phyloP scores from a whole-genome alignment of 495 filamentous ascomycete genomes.

The Aspergillus asperescens region DNA sequence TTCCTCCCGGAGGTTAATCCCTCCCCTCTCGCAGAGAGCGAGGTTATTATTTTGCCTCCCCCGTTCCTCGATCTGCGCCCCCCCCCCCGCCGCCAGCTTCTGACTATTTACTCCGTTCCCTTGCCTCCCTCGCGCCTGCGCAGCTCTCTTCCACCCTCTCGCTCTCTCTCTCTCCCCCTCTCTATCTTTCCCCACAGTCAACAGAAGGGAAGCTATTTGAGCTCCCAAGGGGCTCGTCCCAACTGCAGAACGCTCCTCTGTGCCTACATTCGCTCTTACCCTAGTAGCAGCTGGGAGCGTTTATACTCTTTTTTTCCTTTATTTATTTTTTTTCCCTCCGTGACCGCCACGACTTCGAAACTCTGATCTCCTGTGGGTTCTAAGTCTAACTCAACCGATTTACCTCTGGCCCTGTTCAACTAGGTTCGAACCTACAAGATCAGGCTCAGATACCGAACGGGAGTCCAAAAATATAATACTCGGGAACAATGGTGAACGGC shows the following conservation, averaged over 20 bases:
- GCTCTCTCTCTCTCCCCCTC: not conserved
- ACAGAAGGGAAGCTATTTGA: not conserved
- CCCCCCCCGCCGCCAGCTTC: not conserved
- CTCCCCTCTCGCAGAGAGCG: constrained; percentile 15
- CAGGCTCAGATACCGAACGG: not conserved
- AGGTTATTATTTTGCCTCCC: not conserved
- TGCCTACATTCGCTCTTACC: not conserved
- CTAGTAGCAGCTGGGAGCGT: not conserved
- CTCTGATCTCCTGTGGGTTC: constrained; percentile 18
- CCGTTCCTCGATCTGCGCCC: not conserved
- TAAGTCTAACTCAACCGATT: constrained; percentile 17
- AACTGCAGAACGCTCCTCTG: not conserved
- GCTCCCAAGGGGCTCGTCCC: not conserved
- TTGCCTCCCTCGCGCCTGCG: not conserved
- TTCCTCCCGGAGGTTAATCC: constrained; percentile 20
- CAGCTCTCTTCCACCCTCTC: not conserved
- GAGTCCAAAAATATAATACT: not conserved
- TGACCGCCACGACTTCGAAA: constrained; percentile 9
- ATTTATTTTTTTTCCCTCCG: constrained; percentile 2
- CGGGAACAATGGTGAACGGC: constrained; percentile 42
- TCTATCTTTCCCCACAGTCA: not conserved
- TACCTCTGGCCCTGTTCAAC: constrained; percentile 17
- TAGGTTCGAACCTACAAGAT: constrained; percentile 25
- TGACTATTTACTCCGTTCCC: not conserved
- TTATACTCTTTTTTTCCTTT: not conserved